Base-by-base conservation (phyloP, 352 stramenopile species). In the Phytopythium sindhum region DNA sequence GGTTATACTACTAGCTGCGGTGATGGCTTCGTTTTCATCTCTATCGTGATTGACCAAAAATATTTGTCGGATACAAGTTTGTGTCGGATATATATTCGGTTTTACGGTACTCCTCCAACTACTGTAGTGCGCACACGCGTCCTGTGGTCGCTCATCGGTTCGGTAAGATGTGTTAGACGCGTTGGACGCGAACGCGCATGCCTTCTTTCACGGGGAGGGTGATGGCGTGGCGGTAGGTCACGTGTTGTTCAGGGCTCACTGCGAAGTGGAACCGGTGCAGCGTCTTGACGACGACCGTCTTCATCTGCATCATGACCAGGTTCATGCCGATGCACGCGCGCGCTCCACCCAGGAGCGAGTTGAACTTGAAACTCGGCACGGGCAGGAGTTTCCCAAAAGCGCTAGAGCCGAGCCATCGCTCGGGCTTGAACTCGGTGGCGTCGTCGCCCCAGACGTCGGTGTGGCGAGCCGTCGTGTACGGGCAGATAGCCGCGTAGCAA, bases 281-380 rank as follows among this genome's bases (percentile, higher is more conserved):
- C 8, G 80, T 35, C 28, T 65, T 64, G 9, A 68, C 56, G 0
- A 67, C 61, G 4, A 70, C 67, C 57, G 78, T 81, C 55, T 83
- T 83, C 24, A 79, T 78, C 63, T 80, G 68, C 47, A 68, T 68
- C 57, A 81, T 70, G 0, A 69, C 72, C 44, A 82, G 72, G n/a
- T 75, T 77, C 70, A 73, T 69, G 5, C 81, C 77, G 26, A 90
- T 56, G 54, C 79, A 89, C 31, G 66, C 47, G 28, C 78, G 75
- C 1, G 71, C 71, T 2, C 81, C 77, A 10, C 65, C 70, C 33
- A 81, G 69, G 59, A 90, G 88, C 5, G 59, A 62, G 24, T 65
- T 73, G 55, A 88, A 89, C 52, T 77, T 75, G 69, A 74, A 84
- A 14, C 61, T 41, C n/a, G 70, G 79, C 44, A 80, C 63, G 17